Evolutionary conservation across 306 rosid species (phyloP), one percentile per base, ranked within the genome.

Genomic region (Lupinus albus): DNA sequence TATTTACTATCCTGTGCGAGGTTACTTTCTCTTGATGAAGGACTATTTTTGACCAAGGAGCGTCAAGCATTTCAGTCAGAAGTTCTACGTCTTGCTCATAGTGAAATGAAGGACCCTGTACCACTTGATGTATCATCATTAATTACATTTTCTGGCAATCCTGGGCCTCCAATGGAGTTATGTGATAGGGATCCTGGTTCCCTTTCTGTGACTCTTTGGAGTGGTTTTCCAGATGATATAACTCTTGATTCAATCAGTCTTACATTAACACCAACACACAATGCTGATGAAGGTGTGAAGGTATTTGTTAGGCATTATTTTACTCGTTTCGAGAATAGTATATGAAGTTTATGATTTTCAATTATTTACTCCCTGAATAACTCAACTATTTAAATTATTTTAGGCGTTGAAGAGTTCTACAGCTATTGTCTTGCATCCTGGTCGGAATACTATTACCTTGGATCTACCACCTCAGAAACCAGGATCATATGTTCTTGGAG

Each of bases 171-270:
- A 46, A 63, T 93, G 76, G 97, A 90, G 84, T 78, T 93, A 67
- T 93, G 99, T 36, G 92, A 93, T 76, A 85, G 83, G 70, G 99
- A 93, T 80, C 90, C 99, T 9, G 97, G 99, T 68, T 72, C 71
- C 79, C 90, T 93, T 52, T 88, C 92, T 11, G 95, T 93, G 35
- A 86, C 90, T 50, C 77, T 93, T 48, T 93, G 96, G 89, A 93
- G 99, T 77, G 99, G 99, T 77, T 93, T 90, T 88, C 96, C 97
- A 7, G 97, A 83, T 77, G 97, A 90, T 73, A 93, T 93, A 71
- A 85, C 97, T 74, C 97, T 93, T 54, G 97, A 93, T 78, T 88
- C 96, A 58, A 78, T 90, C 67, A 93, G 85, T 85, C 86, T 93
- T 74, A 90, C 99, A 28, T 82, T 93, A 81, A 88, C 79, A 75